Evolutionary conservation across 495 filamentous ascomycete species (phyloP), one percentile per base, ranked within the genome.

Genomic region (Penicillium arizonense): DNA sequence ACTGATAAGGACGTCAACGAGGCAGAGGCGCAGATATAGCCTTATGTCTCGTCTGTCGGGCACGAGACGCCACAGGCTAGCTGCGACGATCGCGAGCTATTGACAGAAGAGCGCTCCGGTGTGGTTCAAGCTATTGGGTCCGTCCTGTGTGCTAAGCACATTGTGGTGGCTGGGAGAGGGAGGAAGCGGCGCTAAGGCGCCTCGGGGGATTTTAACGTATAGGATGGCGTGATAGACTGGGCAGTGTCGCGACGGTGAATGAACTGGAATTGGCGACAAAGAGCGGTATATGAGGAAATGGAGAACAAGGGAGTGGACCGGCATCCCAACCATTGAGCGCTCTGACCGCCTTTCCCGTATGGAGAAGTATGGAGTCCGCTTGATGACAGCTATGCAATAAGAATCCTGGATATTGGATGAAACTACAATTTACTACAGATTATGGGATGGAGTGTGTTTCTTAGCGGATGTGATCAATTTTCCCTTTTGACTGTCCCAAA

Each of bases 401-500:
- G 28, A 7, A 28, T 12, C 1, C 10, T 43, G 13, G 16, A 11
- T 40, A 21, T 18, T 20, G 16, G n/a, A 14, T n/a, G 36, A 39
- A 18, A 39, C 36, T 39, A 39, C 36, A 12, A 32, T 32, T n/a
- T 14, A 20, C 12, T 16, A 46, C 0, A 24, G 13, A 8, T 9
- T 14, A 8, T 13, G 10, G 37, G 26, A 12, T 23, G 7, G 8
- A 8, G 2, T 8, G 2, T 30, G 35, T 32, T 49, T 53, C 46
- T 61, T 57, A 53, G 56, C 57, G 57, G 60, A 64, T 53, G 33
- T 52, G 37, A 49, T 62, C 53, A 56, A 54, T 66, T 65, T 30
- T 57, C 51, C 55, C 47, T 53, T 56, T 59, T 44, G 43, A 59
- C 47, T 20, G 52, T 51, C 43, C 55, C 48, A 53, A 30, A 30